phyloP scores from a whole-genome alignment of 192 early-diverging fungal species.

The Phycomyces nitens region DNA sequence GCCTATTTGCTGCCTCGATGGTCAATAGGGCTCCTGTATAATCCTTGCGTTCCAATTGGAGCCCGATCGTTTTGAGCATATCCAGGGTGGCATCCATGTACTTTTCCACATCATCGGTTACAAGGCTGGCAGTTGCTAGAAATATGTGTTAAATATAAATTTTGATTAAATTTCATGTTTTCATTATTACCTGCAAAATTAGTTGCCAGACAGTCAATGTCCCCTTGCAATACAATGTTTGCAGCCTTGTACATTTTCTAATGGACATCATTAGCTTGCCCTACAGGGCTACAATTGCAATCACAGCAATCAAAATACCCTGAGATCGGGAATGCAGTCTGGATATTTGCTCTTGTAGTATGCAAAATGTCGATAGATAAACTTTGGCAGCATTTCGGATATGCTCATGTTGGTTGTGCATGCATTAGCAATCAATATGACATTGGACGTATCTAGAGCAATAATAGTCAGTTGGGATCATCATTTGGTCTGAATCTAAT shows the following conservation, averaged over 20 bases:
- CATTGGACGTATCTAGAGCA: slow-evolving; percentile 66
- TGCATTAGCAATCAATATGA: slow-evolving; percentile 81
- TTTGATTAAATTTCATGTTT: no score
- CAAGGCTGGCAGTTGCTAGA: no score
- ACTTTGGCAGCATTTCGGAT: slow-evolving; percentile 64
- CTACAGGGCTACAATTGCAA: neutral
- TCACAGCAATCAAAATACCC: slow-evolving; percentile 26
- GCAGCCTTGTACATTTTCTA: slow-evolving; percentile 22
- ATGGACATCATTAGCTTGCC: neutral
- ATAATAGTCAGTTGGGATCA: slow-evolving; percentile 1
- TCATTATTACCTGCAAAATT: slow-evolving; percentile 9
- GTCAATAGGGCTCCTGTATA: slow-evolving; percentile 20
- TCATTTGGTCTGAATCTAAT: no score
- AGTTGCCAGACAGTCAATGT: slow-evolving; percentile 17
- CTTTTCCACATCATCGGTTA: slow-evolving; percentile 20
- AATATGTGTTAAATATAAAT: slow-evolving; percentile 5
- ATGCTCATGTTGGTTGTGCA: slow-evolving; percentile 44
- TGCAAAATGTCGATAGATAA: slow-evolving; percentile 66
- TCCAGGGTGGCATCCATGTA: slow-evolving; percentile 22
- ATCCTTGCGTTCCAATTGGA: slow-evolving; percentile 13
- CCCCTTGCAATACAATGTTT: slow-evolving; percentile 14
- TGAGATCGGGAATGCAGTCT: slow-evolving; percentile 59
- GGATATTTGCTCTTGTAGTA: slow-evolving; percentile 75
- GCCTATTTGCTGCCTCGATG: slow-evolving; percentile 27
- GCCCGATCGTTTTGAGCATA: slow-evolving; percentile 13